Base-by-base conservation (phyloP, 306 rosid genomes). In the Trifolium dubium region DNA sequence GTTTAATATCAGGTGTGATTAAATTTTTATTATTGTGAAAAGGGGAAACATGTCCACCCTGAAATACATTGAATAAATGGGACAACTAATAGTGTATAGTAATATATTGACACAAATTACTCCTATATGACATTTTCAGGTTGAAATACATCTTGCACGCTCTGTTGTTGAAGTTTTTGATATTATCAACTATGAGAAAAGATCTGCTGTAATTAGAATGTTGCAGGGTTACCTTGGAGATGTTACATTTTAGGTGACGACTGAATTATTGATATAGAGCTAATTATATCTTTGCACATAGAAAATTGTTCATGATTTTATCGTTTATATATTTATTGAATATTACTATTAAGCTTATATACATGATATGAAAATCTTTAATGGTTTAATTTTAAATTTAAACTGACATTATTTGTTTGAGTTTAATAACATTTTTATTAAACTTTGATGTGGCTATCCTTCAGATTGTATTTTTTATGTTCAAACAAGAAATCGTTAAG, bases 141-240 rank as follows among this genome's bases (percentile, higher is more conserved):
- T 89, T 58, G 88, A 85, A 67, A 69, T 89, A 75, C 77, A 75
- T 29, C 83, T 72, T 46, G 91, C 91, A 71, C 83, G 85, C 29
- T 87, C 88, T 17, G 77, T 87, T 68, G 66, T 71, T 29, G 89
- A 89, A 73, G 37, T 82, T 41, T 87, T 85, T 28, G 88, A 89
- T 76, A 86, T 80, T 18, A 80, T 89, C 46, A 79, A 89, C 84
- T 87, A 89, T 80, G 18, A 77, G n/a, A 89, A 87, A 69, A 89
- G 94, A 66, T 84, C 88, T 30, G 62, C 86, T 23, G 79, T 86
- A 51, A 89, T 89, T 32, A 77, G 89, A 67, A 89, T 89, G 88
- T 75, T 89, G 79, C 84, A 89, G 69, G 67, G 37, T 46, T 87
- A 77, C 81, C 83, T 89, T 72, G 92, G 92, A 15, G 81, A 87